These are phyloP conservation scores for Penicillium nucicola DNA, from an alignment of 495 filamentous ascomycete genomes.

Conservation along the genomic window DNA sequence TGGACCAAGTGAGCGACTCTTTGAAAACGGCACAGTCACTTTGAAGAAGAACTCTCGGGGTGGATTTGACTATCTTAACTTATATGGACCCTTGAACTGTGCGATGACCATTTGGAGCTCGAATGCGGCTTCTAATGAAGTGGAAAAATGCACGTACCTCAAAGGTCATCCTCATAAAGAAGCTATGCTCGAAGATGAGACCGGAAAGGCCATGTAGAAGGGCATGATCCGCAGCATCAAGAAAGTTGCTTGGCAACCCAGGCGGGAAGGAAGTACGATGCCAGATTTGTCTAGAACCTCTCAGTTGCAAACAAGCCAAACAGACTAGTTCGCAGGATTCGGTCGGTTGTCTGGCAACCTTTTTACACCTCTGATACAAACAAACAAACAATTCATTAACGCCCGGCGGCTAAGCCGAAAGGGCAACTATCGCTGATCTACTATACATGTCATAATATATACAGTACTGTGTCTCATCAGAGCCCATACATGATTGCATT, in stretches of 20 bases:
- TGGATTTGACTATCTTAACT: conserved; percentile 1
- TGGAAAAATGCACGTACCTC: not conserved
- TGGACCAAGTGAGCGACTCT: not conserved
- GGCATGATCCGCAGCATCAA: conserved; percentile 4
- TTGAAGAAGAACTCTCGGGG: not conserved
- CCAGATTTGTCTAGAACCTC: too few species aligned
- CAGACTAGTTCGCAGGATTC: too few species aligned
- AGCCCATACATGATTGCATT: too few species aligned
- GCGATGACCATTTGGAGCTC: conserved; percentile 8
- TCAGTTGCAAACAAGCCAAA: too few species aligned
- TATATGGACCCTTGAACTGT: conserved; percentile 6
- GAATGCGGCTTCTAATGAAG: conserved; percentile 2
- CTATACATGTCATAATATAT: too few species aligned
- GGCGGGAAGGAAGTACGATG: conserved; percentile 3
- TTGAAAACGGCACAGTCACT: not conserved
- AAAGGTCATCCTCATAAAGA: conserved; percentile 4
- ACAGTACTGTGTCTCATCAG: too few species aligned
- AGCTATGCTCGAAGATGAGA: conserved; percentile 1
- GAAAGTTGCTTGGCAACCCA: conserved; percentile 6
- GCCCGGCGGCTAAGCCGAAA: too few species aligned
- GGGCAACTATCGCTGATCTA: too few species aligned
- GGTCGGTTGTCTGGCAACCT: too few species aligned
- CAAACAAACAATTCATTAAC: too few species aligned
- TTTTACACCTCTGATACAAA: too few species aligned
- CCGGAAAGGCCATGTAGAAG: not conserved